Conservation (phyloP, 2,329 filamentous ascomycete species). For the Botrytis cinerea region DNA sequence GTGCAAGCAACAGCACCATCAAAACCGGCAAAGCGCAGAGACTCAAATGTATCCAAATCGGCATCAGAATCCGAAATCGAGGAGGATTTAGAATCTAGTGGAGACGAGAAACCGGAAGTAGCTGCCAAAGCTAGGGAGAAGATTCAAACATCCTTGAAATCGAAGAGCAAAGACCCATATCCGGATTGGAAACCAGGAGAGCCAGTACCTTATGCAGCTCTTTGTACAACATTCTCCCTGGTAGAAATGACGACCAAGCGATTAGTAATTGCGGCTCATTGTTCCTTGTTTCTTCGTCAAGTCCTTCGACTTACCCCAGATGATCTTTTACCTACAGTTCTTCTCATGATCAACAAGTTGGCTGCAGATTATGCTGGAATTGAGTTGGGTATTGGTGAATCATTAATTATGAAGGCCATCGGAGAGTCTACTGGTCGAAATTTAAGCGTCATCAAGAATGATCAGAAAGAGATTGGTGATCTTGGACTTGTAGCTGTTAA, state of each 20-base stretch:
- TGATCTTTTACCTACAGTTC: conserved; percentile 83
- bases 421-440: conserved; percentile 91
- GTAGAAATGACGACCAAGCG: conserved; percentile 94
- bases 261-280: conserved; percentile 83
- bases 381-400: conserved; percentile 97
- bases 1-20: conserved; percentile 44
- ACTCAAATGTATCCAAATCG: conserved; percentile 45
- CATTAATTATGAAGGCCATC: conserved; percentile 97
- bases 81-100: conserved; percentile 49
- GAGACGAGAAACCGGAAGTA: conserved; percentile 67
- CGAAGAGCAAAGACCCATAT: conserved; percentile 75
- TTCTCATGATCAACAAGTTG: conserved; percentile 97
- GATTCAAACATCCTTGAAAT: conserved; percentile 73
- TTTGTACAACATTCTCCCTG: conserved; percentile 92
- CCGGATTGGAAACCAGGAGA: conserved; percentile 90
- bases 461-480: conserved; percentile 96
- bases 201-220: conserved; percentile 89
- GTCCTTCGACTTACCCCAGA: conserved; percentile 88
- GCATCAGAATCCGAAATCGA: conserved; percentile 52
- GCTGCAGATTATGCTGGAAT: conserved; percentile 96
- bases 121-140: conserved; percentile 77
- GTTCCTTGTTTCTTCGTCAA: conserved; percentile 86
- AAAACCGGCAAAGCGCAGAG: conserved; percentile 35
- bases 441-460: conserved; percentile 85
- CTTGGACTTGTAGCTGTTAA: conserved; percentile 93